phyloP scores from a whole-genome alignment of 1,139 yeast species.

The Ogataea hybrid region DNA sequence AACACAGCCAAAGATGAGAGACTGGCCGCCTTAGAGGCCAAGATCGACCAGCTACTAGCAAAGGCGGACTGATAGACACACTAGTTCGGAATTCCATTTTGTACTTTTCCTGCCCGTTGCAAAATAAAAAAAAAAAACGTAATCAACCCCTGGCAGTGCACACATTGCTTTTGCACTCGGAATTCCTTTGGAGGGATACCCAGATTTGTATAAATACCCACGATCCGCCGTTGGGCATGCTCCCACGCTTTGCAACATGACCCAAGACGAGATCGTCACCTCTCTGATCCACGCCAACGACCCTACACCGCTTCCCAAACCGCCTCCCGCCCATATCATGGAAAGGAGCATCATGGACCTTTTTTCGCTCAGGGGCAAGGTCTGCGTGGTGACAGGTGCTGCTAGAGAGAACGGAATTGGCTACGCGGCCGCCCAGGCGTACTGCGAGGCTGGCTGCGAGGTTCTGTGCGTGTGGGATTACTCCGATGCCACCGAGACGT shows the following conservation, averaged over 20 bases:
- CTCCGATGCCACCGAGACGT: constrained; percentile 59
- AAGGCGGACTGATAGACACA: constrained; percentile 17
- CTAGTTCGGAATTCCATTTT: constrained; percentile 7
- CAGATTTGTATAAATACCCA: constrained; percentile 5
- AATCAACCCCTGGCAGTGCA: constrained; percentile 2
- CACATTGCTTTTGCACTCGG: constrained; percentile 8
- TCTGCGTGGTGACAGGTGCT: constrained; percentile 84
- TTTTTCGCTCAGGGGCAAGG: constrained; percentile 75
- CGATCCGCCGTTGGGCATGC: neutral
- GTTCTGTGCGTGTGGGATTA: constrained; percentile 73
- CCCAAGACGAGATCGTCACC: constrained; percentile 22
- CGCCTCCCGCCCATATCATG: constrained; percentile 25
- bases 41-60: constrained; percentile 38
- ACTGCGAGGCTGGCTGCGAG: constrained; percentile 89
- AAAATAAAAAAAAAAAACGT: neutral
- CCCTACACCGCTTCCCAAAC: constrained; percentile 27
- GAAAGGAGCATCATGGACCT: constrained; percentile 29
- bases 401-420: constrained; percentile 69
- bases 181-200: constrained; percentile 8
- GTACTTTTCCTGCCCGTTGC: neutral
- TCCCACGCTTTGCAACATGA: constrained; percentile 12
- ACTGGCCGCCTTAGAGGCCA: constrained; percentile 43
- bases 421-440: constrained; percentile 78
- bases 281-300: constrained; percentile 23
- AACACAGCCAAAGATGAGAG: constrained; percentile 64